A percentile compares a stretch with the other conserved stretches of the same genome.
Evolutionary conservation across 2,329 filamentous ascomycete species (phyloP).

Genomic region (Verticillium klebahnii): DNA sequence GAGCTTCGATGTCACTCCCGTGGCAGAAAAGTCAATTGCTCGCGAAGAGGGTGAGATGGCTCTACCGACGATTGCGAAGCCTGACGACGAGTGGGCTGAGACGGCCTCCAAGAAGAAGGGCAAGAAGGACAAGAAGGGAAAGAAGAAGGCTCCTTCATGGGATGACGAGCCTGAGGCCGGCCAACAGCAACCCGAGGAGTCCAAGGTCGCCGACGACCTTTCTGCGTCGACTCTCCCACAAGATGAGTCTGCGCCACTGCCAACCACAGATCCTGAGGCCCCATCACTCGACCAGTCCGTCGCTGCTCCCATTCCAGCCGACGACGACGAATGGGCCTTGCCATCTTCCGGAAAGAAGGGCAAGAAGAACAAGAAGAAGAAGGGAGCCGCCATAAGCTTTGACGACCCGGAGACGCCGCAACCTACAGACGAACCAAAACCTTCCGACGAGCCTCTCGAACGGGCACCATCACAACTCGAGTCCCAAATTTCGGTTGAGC

Average conservation of each 20-base stretch:
- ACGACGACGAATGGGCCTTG: conserved; percentile 7
- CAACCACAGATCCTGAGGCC: neutral
- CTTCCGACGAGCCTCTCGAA: neutral
- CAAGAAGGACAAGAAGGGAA: conserved; percentile 23
- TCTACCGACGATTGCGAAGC: conserved; percentile 9
- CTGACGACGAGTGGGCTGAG: conserved; percentile 19
- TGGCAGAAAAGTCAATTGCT: neutral
- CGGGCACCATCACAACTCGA: conserved; percentile 3
- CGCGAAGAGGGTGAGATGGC: conserved; percentile 3
- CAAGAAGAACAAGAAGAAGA: conserved; percentile 13
- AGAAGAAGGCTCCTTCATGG: conserved; percentile 8
- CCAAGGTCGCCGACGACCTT: neutral
- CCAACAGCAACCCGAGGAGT: neutral
- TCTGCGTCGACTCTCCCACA: neutral
- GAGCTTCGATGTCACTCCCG: conserved; percentile 4
- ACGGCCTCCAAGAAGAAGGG: conserved; percentile 24
- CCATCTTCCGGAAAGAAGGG: conserved; percentile 17
- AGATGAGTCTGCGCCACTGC: neutral
- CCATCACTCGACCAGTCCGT: neutral
- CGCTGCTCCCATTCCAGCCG: neutral
- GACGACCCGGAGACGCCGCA: neutral
- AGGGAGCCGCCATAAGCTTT: neutral
- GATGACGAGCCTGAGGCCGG: neutral
- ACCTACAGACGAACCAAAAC: neutral
- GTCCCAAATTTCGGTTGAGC: neutral